Percentiles rank a stretch among this genome's conserved stretches.
Conservation (phyloP, 179 eudicot species). For the Pouteria campechiana region DNA sequence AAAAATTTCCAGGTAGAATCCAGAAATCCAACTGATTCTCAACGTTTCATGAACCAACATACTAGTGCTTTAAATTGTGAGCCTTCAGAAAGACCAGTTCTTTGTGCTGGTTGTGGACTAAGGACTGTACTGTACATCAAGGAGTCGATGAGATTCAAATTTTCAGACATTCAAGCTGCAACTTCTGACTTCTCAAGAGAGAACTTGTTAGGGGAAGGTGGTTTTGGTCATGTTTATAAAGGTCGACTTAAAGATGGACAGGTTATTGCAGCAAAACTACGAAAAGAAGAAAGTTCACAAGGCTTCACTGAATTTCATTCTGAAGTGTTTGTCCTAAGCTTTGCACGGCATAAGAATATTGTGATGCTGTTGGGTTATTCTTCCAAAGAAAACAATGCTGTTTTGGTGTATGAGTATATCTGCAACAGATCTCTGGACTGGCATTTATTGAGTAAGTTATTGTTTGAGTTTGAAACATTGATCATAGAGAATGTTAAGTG, state of each 20-base stretch:
- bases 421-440: conserved; percentile 39
- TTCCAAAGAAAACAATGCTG: conserved; percentile 30
- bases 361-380: conserved; percentile 42
- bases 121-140: conserved; percentile 20
- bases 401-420: conserved; percentile 38
- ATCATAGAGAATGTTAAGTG: too few species aligned
- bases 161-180: conserved; percentile 27
- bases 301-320: conserved; percentile 31
- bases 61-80: too few species aligned
- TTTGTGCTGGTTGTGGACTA: conserved; percentile 23
- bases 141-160: conserved; percentile 27
- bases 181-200: conserved; percentile 23
- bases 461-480: too few species aligned
- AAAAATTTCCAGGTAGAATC: too few species aligned
- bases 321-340: conserved; percentile 31
- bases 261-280: conserved; percentile 31
- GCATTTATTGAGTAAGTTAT: conserved; percentile 29
- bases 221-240: conserved; percentile 33
- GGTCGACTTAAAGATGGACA: conserved; percentile 34
- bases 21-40: too few species aligned
- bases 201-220: conserved; percentile 41
- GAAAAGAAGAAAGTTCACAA: conserved; percentile 31
- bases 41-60: too few species aligned
- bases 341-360: conserved; percentile 39
- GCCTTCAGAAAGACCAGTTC: conserved; percentile 21